phyloP scores from a whole-genome alignment of 345 rosid species.

The Cardamine resedifolia region DNA sequence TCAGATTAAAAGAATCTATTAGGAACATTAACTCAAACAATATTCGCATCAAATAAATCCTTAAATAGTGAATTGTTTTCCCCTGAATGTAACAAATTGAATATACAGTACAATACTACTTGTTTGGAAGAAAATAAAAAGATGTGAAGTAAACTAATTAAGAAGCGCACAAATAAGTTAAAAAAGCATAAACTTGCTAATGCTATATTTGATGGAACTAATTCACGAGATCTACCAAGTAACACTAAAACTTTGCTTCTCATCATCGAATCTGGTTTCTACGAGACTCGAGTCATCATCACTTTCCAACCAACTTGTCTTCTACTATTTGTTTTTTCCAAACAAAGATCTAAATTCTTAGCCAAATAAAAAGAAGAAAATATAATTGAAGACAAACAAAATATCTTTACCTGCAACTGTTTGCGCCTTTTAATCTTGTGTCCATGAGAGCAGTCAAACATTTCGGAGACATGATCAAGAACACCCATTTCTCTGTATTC shows the following conservation, averaged over 20 bases:
- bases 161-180: background rate
- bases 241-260: constrained; percentile 5
- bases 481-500: constrained; percentile 54
- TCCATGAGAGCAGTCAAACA: constrained; percentile 75
- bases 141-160: background rate
- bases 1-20: constrained; percentile 22
- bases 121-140: background rate
- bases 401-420: constrained; percentile 88
- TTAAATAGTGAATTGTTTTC: background rate
- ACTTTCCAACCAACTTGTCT: background rate
- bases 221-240: constrained; percentile 16
- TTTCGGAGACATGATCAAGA: constrained; percentile 75
- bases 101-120: background rate
- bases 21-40: constrained; percentile 2
- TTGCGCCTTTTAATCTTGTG: constrained; percentile 58
- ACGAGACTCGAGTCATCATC: background rate
- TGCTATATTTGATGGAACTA: background rate
- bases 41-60: background rate
- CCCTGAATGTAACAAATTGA: background rate
- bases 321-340: background rate
- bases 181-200: background rate
- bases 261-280: background rate
- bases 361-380: background rate
- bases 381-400: no score
- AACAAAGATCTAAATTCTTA: constrained; percentile 15